phyloP scores from a whole-genome alignment of 2,329 filamentous ascomycete genomes.

The Cucurbitaria berberidis region DNA sequence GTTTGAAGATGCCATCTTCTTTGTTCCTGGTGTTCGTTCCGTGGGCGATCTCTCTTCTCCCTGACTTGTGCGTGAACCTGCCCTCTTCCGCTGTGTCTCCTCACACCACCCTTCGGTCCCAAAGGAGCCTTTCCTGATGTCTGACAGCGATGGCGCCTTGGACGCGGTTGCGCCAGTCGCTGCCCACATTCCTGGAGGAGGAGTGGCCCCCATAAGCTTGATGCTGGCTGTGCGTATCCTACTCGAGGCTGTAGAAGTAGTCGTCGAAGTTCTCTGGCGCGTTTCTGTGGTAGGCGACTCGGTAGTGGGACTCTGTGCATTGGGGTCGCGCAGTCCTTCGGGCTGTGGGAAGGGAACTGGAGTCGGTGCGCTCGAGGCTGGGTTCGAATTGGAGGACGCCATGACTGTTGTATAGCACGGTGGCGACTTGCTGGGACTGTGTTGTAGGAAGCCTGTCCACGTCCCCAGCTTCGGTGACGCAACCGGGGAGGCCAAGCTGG shows the following conservation, averaged over 20 bases:
- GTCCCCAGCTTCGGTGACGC: constrained; percentile 7
- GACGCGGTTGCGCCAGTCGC: constrained; percentile 51
- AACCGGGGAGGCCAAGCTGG: constrained; percentile 18
- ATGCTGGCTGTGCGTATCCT: constrained; percentile 45
- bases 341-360: constrained; percentile 39
- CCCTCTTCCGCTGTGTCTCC: constrained; percentile 33
- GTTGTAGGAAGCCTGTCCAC: constrained; percentile 5
- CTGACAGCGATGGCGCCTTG: constrained; percentile 51
- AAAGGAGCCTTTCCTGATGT: constrained; percentile 51
- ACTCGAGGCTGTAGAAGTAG: constrained; percentile 39
- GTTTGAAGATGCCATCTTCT: constrained; percentile 20
- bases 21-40: constrained; percentile 1
- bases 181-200: constrained; percentile 54
- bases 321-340: constrained; percentile 17
- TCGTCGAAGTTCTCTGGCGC: constrained; percentile 37
- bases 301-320: constrained; percentile 14
- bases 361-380: constrained; percentile 26
- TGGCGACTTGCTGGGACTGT: neutral
- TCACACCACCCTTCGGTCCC: constrained; percentile 43
- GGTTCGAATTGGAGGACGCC: constrained; percentile 24
- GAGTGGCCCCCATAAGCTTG: constrained; percentile 47
- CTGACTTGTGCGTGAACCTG: constrained; percentile 34
- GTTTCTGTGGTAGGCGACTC: constrained; percentile 24
- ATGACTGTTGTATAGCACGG: constrained; percentile 18
- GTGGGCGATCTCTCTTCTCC: constrained; percentile 22